A percentile compares a stretch with the other conserved stretches of the same genome.
phyloP scores from a whole-genome alignment of 768 basidiomycete species.

The Kondoa malvinella region DNA sequence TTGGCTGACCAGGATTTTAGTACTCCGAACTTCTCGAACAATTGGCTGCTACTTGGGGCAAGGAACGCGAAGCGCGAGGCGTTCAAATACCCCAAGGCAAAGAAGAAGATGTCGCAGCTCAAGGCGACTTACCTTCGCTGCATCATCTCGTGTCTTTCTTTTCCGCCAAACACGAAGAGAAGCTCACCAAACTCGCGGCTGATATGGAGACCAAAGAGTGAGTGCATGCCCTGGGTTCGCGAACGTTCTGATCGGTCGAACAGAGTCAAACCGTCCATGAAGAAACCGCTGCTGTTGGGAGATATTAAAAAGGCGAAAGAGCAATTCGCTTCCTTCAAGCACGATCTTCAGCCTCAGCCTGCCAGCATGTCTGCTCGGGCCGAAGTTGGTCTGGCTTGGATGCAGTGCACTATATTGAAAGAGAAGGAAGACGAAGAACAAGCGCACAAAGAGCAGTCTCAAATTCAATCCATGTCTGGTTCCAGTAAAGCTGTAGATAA shows the following conservation, averaged over 20 bases:
- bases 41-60: conserved; percentile 53
- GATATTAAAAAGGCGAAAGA: conserved; percentile 11
- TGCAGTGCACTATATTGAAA: conserved; percentile 15
- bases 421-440: not conserved
- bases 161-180: conserved; percentile 9
- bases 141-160: conserved; percentile 20
- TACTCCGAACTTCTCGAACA: conserved; percentile 71
- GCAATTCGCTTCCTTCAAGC: not conserved
- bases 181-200: conserved; percentile 13
- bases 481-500: not conserved
- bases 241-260: not conserved
- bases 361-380: conserved; percentile 19
- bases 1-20: too few relatives aligned
- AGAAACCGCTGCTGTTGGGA: conserved; percentile 4
- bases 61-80: conserved; percentile 14
- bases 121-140: conserved; percentile 12
- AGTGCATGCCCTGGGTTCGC: not conserved
- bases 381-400: conserved; percentile 21
- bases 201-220: conserved; percentile 1
- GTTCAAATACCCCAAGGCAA: conserved; percentile 8
- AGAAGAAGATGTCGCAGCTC: conserved; percentile 14
- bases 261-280: conserved; percentile 2
- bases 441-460: not conserved
- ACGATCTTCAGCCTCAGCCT: conserved; percentile 12
- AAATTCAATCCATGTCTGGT: too few relatives aligned